Percentiles rank a stretch among this genome's conserved stretches.
These are phyloP conservation scores for Elasticomyces elasticus DNA, from an alignment of 495 filamentous ascomycete species.

Conservation along the genomic window DNA sequence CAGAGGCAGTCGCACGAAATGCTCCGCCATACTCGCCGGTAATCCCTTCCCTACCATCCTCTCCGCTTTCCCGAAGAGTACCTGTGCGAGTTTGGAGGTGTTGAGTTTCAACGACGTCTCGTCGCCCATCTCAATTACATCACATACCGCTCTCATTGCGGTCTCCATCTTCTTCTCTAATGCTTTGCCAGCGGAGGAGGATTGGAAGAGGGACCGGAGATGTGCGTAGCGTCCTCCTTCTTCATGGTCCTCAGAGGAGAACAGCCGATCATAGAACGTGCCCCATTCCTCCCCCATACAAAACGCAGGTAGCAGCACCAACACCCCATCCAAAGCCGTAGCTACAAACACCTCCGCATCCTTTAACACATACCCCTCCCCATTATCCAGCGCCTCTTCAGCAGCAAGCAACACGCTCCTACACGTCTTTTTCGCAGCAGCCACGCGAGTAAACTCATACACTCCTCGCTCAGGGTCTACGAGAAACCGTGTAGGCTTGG, in stretches of 20 bases:
- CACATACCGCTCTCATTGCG: conserved; percentile 59
- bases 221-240: not conserved
- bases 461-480: conserved; percentile 71
- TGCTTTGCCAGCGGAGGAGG: conserved; percentile 7
- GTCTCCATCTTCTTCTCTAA: conserved; percentile 5
- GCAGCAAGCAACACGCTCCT: conserved; percentile 59
- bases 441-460: conserved; percentile 76
- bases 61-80: conserved; percentile 61
- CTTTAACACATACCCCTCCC: conserved; percentile 43
- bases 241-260: not conserved
- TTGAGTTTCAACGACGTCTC: conserved; percentile 74
- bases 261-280: conserved; percentile 7
- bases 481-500: conserved; percentile 57
- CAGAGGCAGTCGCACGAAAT: conserved; percentile 65
- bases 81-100: conserved; percentile 53
- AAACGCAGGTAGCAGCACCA: conserved; percentile 68
- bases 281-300: not conserved
- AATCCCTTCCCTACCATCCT: conserved; percentile 55
- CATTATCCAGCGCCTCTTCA: conserved; percentile 8
- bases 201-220: not conserved
- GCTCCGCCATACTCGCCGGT: conserved; percentile 75
- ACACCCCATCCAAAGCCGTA: conserved; percentile 74
- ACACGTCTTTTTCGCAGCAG: conserved; percentile 48
- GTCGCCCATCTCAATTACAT: conserved; percentile 55
- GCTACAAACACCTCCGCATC: conserved; percentile 66